Conservation (phyloP, 345 rosid species). For the Moringa oleifera region DNA sequence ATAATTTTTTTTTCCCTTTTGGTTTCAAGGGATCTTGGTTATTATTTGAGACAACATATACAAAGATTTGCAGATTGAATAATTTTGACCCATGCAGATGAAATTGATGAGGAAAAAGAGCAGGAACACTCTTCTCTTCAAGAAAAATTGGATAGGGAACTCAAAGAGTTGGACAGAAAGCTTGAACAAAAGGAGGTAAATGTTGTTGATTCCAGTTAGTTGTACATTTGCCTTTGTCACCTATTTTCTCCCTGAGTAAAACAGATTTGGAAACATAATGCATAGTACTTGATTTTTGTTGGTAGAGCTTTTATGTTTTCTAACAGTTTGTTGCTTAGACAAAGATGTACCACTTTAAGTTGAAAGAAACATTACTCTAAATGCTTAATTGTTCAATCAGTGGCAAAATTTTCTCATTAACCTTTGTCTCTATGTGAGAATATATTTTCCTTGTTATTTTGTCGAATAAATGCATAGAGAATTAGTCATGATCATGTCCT, state of each 20-base stretch:
- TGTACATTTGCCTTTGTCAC: not conserved
- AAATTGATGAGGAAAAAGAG: constrained; percentile 68
- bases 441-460: no score
- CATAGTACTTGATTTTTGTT: not conserved
- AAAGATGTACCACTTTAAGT: not conserved
- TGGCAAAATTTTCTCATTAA: not conserved
- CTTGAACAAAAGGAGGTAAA: constrained; percentile 95
- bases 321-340: not conserved
- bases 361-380: not conserved
- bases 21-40: not conserved
- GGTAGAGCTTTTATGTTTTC: not conserved
- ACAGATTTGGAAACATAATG: not conserved
- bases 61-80: not conserved
- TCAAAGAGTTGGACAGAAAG: constrained; percentile 79
- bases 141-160: constrained; percentile 81
- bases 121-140: constrained; percentile 85
- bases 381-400: not conserved
- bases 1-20: no score
- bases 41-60: not conserved
- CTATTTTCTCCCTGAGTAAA: not conserved
- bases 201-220: not conserved
- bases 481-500: no score
- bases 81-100: constrained; percentile 38
- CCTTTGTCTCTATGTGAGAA: not conserved
- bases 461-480: not conserved